A percentile compares a stretch with the other conserved stretches of the same genome.
phyloP scores from a whole-genome alignment of 306 rosid species.

The Ziziphus jujuba region DNA sequence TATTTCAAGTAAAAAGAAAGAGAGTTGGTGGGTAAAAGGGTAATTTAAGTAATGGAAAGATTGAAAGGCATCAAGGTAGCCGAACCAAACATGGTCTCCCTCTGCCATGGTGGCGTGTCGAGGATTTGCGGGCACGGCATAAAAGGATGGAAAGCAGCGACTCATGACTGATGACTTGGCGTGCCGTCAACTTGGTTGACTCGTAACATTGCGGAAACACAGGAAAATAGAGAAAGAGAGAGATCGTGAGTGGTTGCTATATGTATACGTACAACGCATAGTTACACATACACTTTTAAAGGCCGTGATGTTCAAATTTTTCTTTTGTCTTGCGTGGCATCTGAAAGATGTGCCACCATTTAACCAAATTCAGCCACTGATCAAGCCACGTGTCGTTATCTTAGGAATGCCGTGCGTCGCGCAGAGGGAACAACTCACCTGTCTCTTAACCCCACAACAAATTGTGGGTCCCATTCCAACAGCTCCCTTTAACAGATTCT shows the following conservation, averaged over 20 bases:
- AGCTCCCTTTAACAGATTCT: conserved; percentile 33
- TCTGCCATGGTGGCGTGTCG: not conserved
- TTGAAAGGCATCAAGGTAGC: not conserved
- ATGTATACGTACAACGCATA: not conserved
- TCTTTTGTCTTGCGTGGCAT: conserved; percentile 34
- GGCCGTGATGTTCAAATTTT: not conserved
- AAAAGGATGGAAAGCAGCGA: not conserved
- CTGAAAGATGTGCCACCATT: conserved; percentile 11
- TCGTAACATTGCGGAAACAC: not conserved
- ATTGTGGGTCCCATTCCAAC: conserved; percentile 30
- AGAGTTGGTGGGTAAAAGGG: too few relatives aligned
- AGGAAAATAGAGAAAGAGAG: not conserved
- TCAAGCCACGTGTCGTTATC: conserved; percentile 20
- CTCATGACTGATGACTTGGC: not conserved
- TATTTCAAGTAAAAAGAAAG: too few relatives aligned
- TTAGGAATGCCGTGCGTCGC: conserved; percentile 19
- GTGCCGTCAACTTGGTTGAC: conserved; percentile 11
- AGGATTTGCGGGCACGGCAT: not conserved
- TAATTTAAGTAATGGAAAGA: not conserved
- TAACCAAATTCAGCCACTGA: not conserved
- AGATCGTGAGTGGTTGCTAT: not conserved
- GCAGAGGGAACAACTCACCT: conserved; percentile 22
- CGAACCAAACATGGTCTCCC: not conserved
- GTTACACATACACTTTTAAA: not conserved
- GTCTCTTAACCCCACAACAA: conserved; percentile 48